Evolutionary conservation across 2,329 filamentous ascomycete genomes (phyloP).

Genomic region (Cladosporium sphaerospermum): DNA sequence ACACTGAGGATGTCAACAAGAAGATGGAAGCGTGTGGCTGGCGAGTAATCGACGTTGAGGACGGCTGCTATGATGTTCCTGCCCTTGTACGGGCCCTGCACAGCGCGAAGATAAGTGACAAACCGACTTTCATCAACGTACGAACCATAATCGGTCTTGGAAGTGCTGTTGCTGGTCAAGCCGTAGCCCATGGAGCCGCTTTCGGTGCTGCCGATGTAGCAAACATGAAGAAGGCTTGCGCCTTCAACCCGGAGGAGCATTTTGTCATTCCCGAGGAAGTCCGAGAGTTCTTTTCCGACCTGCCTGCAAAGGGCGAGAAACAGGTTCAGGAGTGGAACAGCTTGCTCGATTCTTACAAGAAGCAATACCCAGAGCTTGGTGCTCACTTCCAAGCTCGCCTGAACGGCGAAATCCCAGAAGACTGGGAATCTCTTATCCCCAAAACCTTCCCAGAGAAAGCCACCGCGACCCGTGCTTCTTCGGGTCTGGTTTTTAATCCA

Average conservation of each 20-base stretch:
- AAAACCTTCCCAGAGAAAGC: slow-evolving; percentile 41
- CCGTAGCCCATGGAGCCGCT: slow-evolving; percentile 53
- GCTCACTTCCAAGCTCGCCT: slow-evolving; percentile 45
- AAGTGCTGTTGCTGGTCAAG: slow-evolving; percentile 44
- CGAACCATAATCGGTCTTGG: slow-evolving; percentile 51
- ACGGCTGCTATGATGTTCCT: slow-evolving; percentile 48
- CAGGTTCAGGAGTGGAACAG: slow-evolving; percentile 45
- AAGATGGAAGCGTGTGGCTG: slow-evolving; percentile 55
- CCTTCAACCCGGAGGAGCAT: slow-evolving; percentile 42
- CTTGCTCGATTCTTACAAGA: slow-evolving; percentile 32
- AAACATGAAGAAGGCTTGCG: slow-evolving; percentile 47
- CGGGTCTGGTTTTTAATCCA: slow-evolving; percentile 38
- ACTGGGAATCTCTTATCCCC: slow-evolving; percentile 48
- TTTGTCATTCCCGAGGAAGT: slow-evolving; percentile 39
- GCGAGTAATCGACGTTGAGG: slow-evolving; percentile 49
- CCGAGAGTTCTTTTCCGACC: slow-evolving; percentile 47
- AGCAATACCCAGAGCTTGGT: slow-evolving; percentile 43
- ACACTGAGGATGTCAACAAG: slow-evolving; percentile 51
- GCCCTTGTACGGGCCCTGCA: slow-evolving; percentile 44
- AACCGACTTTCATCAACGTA: slow-evolving; percentile 53
- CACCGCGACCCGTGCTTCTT: slow-evolving; percentile 47
- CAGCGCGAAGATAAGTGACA: slow-evolving; percentile 35
- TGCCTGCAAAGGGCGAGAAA: slow-evolving; percentile 41
- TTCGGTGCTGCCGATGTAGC: slow-evolving; percentile 50
- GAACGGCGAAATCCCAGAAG: slow-evolving; percentile 40